Evolutionary conservation across 1,284 basidiomycete genomes (phyloP).

Genomic region (Ceratobasidium sp.): DNA sequence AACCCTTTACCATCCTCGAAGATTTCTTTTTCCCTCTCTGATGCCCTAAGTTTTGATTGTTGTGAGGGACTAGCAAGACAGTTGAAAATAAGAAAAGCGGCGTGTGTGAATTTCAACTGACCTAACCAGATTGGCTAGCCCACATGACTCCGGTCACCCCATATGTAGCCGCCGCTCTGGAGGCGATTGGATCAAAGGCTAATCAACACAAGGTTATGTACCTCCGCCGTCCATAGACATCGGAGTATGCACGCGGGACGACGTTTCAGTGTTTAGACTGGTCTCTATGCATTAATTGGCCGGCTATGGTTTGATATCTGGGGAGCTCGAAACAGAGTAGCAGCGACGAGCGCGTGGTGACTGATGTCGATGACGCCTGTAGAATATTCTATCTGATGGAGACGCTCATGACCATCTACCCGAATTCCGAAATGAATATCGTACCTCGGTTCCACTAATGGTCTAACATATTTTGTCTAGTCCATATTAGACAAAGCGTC

Average conservation of each 20-base stretch:
- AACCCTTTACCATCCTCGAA: neutral
- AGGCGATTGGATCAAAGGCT: neutral
- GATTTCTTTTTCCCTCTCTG: neutral
- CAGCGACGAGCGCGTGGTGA: neutral
- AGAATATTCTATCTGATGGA: neutral
- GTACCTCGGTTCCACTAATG: neutral
- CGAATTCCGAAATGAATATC: neutral
- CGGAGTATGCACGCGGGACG: neutral
- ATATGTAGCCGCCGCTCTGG: neutral
- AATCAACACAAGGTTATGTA: neutral
- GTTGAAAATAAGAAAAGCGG: conserved; percentile 6
- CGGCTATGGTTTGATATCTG: neutral
- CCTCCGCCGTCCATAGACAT: neutral
- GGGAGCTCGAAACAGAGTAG: neutral
- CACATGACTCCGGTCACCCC: neutral
- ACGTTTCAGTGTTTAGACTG: neutral
- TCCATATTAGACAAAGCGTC: neutral
- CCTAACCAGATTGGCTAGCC: neutral
- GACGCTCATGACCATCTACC: neutral
- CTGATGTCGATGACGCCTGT: neutral
- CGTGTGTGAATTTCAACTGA: neutral
- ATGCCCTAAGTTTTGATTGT: conserved; percentile 20
- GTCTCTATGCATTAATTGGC: neutral
- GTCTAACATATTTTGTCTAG: neutral
- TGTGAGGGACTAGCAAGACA: neutral